phyloP scores from a whole-genome alignment of 129 eudicot genomes.

The Chrysanthemum lavandulifolium region DNA sequence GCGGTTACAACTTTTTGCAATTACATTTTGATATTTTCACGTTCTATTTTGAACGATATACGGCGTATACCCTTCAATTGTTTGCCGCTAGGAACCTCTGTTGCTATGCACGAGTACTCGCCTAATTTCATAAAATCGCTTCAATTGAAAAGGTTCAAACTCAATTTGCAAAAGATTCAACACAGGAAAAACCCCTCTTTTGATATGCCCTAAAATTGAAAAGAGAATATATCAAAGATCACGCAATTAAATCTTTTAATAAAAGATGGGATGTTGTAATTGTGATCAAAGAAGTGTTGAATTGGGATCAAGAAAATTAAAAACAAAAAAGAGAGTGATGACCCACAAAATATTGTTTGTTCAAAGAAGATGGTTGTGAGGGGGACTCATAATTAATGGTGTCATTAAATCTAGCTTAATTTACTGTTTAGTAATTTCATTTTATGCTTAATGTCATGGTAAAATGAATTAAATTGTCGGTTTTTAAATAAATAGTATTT shows the following conservation, averaged over 20 bases:
- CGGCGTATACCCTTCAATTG: too few relatives aligned
- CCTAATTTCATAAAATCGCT: too few relatives aligned
- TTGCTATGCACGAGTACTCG: too few relatives aligned
- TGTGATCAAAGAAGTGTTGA: slow-evolving; percentile 19
- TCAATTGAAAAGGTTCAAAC: too few relatives aligned
- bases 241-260: background rate
- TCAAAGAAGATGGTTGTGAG: slow-evolving; percentile 12
- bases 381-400: slow-evolving; percentile 20
- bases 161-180: too few relatives aligned
- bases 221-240: too few relatives aligned
- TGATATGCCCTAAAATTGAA: too few relatives aligned
- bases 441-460: background rate
- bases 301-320: slow-evolving; percentile 27
- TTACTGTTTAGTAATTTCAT: background rate
- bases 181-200: too few relatives aligned
- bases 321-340: slow-evolving; percentile 18
- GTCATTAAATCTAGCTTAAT: slow-evolving; percentile 1
- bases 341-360: slow-evolving; percentile 21
- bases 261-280: slow-evolving; percentile 16
- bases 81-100: too few relatives aligned
- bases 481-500: background rate
- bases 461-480: background rate
- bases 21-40: too few relatives aligned
- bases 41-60: too few relatives aligned
- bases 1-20: too few relatives aligned